phyloP scores from a whole-genome alignment of 805 yeast genomes.

The Candida lessepsii region DNA sequence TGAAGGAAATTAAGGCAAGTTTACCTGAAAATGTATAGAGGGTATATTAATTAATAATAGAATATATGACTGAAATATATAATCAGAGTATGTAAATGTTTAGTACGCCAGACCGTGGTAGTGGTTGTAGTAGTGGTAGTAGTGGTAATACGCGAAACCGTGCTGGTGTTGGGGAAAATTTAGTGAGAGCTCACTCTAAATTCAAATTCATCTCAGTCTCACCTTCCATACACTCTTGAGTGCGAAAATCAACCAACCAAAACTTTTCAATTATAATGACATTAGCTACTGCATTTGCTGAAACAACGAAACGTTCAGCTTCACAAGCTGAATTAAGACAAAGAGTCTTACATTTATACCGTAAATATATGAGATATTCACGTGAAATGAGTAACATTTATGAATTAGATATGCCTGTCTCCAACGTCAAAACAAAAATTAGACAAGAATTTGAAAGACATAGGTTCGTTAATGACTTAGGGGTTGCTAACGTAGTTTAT shows the following conservation, averaged over 20 bases:
- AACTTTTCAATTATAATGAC: conserved; percentile 40
- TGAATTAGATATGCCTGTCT: conserved; percentile 74
- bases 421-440: conserved; percentile 75
- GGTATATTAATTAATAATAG: too few relatives aligned
- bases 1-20: conserved; percentile 15
- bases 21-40: neutral
- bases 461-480: conserved; percentile 66
- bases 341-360: conserved; percentile 68
- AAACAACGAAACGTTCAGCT: conserved; percentile 67
- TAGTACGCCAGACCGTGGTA: too few relatives aligned
- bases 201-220: too few relatives aligned
- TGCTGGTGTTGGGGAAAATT: too few relatives aligned
- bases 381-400: conserved; percentile 61
- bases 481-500: conserved; percentile 63
- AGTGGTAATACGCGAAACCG: too few relatives aligned
- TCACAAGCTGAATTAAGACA: conserved; percentile 58
- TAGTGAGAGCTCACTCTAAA: too few relatives aligned
- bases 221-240: too few relatives aligned
- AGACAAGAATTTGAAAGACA: conserved; percentile 90
- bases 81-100: too few relatives aligned
- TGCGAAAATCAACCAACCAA: conserved; percentile 23
- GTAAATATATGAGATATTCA: conserved; percentile 65
- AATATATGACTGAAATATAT: neutral
- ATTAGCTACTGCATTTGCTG: conserved; percentile 80
- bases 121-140: too few relatives aligned